Evolutionary conservation across 805 yeast genomes (phyloP).

Genomic region (Kazachstania africana): DNA sequence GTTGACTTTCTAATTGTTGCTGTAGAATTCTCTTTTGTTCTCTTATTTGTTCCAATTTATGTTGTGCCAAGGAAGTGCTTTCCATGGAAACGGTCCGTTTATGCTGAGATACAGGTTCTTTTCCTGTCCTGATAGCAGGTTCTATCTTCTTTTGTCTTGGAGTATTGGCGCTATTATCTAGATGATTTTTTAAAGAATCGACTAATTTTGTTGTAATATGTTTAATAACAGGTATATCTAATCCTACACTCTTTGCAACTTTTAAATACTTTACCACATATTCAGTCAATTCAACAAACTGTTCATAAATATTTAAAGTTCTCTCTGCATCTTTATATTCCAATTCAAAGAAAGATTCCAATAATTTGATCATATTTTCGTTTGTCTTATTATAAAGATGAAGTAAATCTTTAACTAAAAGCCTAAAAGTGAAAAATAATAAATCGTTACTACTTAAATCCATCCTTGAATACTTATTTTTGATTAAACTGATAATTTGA

Average conservation of each 20-base stretch:
- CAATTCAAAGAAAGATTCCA: slow-evolving; percentile 93
- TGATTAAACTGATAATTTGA: slow-evolving; percentile 64
- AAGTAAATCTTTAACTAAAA: slow-evolving; percentile 78
- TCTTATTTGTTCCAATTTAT: slow-evolving; percentile 23
- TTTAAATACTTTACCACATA: slow-evolving; percentile 80
- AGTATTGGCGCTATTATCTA: slow-evolving; percentile 38
- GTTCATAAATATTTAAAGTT: slow-evolving; percentile 71
- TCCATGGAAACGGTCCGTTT: slow-evolving; percentile 3
- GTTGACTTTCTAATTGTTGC: slow-evolving; percentile 23
- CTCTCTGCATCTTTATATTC: slow-evolving; percentile 74
- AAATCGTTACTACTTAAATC: slow-evolving; percentile 74
- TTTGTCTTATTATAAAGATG: slow-evolving; percentile 78
- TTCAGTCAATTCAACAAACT: slow-evolving; percentile 74
- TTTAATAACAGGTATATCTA: slow-evolving; percentile 88
- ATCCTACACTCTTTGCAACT: slow-evolving; percentile 83
- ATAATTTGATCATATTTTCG: slow-evolving; percentile 86
- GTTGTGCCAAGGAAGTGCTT: slow-evolving; percentile 21
- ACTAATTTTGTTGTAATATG: slow-evolving; percentile 95
- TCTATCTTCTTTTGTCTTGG: not conserved
- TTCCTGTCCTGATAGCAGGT: not conserved
- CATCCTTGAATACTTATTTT: slow-evolving; percentile 63
- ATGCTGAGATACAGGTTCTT: not conserved
- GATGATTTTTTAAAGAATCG: slow-evolving; percentile 73
- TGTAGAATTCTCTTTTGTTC: slow-evolving; percentile 22
- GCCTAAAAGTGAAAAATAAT: slow-evolving; percentile 60